phyloP scores from a whole-genome alignment of 1,284 basidiomycete genomes.

The Cryptococcus amylolentus region DNA sequence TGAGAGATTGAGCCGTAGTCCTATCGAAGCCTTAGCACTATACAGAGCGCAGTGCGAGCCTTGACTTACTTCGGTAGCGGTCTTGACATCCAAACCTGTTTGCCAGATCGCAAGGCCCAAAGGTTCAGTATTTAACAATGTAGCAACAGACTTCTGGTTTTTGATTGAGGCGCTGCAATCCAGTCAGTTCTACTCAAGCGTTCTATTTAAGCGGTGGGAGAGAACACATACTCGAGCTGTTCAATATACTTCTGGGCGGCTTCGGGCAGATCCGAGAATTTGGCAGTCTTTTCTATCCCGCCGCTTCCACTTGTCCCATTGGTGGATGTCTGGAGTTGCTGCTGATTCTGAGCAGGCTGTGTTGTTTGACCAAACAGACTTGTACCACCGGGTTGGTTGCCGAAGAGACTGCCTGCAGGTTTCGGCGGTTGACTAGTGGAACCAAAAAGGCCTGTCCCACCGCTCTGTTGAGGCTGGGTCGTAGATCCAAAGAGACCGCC shows the following conservation, averaged over 20 bases:
- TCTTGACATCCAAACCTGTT: constrained; percentile 36
- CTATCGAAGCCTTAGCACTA: constrained; percentile 10
- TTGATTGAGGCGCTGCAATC: constrained; percentile 31
- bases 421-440: constrained; percentile 9
- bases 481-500: constrained; percentile 17
- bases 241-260: constrained; percentile 38
- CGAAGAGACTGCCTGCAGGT: constrained; percentile 8
- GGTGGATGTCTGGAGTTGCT: constrained; percentile 18
- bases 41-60: neutral
- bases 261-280: constrained; percentile 42
- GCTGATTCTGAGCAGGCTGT: constrained; percentile 20
- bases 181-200: neutral
- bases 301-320: constrained; percentile 7
- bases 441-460: constrained; percentile 21
- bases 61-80: constrained; percentile 33
- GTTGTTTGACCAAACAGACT: constrained; percentile 21
- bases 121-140: constrained; percentile 27
- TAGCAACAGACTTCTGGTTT: constrained; percentile 33
- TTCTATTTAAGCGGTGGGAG: neutral
- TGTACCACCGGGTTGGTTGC: constrained; percentile 6
- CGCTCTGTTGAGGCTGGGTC: constrained; percentile 9
- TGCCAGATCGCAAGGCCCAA: constrained; percentile 43
- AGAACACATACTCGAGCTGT: constrained; percentile 36
- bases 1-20: constrained; percentile 38
- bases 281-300: constrained; percentile 35